Conservation (phyloP, 805 yeast species). For the Kuraishia molischiana region DNA sequence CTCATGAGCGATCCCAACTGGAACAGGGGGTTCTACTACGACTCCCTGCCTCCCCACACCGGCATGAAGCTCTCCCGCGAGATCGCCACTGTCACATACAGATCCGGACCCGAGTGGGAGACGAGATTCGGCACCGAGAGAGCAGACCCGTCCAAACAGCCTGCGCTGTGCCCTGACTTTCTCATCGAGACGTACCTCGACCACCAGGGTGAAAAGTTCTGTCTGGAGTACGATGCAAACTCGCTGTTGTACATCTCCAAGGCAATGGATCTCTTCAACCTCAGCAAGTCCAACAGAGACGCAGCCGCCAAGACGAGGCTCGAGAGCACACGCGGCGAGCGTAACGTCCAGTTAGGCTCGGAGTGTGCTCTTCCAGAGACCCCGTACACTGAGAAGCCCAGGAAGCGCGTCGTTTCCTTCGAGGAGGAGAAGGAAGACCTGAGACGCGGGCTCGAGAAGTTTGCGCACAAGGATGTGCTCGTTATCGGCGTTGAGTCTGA, state of each 20-base stretch:
- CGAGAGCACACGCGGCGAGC: slow-evolving; percentile 7
- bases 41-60: slow-evolving; percentile 73
- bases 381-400: slow-evolving; percentile 46
- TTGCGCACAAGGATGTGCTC: slow-evolving; percentile 56
- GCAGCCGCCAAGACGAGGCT: slow-evolving; percentile 32
- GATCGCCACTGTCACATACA: slow-evolving; percentile 86
- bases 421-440: slow-evolving; percentile 58
- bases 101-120: slow-evolving; percentile 98
- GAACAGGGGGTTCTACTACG: slow-evolving; percentile 81
- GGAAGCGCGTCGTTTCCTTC: slow-evolving; percentile 31
- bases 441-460: slow-evolving; percentile 48
- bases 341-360: slow-evolving; percentile 14
- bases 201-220: slow-evolving; percentile 92
- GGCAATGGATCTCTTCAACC: slow-evolving; percentile 91
- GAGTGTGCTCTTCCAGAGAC: slow-evolving; percentile 33
- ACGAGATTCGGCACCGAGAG: slow-evolving; percentile 82
- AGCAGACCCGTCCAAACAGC: slow-evolving; percentile 66
- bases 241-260: slow-evolving; percentile 80
- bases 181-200: slow-evolving; percentile 87
- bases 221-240: slow-evolving; percentile 84
- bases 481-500: slow-evolving; percentile 93
- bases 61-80: slow-evolving; percentile 94
- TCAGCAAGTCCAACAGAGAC: slow-evolving; percentile 40
- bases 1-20: slow-evolving; percentile 92
- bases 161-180: slow-evolving; percentile 90